Base-by-base conservation (phyloP, 129 eudicot species). In the Smallanthus sonchifolius region DNA sequence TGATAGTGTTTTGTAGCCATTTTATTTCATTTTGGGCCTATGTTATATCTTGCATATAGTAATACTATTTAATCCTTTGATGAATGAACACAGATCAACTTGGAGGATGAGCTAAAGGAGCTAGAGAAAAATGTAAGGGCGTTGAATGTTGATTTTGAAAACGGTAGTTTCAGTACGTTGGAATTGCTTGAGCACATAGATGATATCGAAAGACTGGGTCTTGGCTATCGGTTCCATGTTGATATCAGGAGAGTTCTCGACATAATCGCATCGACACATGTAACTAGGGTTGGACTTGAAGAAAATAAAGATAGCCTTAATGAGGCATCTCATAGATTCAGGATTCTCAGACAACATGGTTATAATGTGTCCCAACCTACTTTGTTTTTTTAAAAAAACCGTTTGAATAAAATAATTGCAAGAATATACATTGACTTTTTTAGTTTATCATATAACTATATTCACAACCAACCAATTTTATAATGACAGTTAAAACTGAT, bases 181-280 rank as follows among this genome's bases (percentile, higher is more conserved):
- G 57, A 51, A 40, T 9, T 67, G 57, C 80, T 76, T 30, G 61
- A 76, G 67, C 13, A 65, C 44, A 40, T 76, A 55, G 67, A 76
- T 15, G 80, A 76, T 68, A 67, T 76, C 20, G 74, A 76, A 54
- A 34, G 59, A 56, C 40, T 76, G 54, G 80, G 80, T 44, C 44
- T 76, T 7, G 74, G 67, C 4, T 76, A 76, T 57, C 57, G 57
- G 36, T 76, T 76, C 52, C 65, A 40, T 57, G 8, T n/a, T 10
- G 20, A 67, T 30, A 52, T 76, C 39, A n/a, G n/a, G 35, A 67
- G 36, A 43, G 34, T 7, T 42, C 60, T 76, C 10, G 34, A 70
- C 16, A 6, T 51, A 49, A 51, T 70, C 9, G 16, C 65, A 19
- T 36, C 48, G 10, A 2, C 2, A 20, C 19, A 67, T 20, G 56